phyloP scores from a whole-genome alignment of 1,284 basidiomycete species.

The Amylostereum areolatum region DNA sequence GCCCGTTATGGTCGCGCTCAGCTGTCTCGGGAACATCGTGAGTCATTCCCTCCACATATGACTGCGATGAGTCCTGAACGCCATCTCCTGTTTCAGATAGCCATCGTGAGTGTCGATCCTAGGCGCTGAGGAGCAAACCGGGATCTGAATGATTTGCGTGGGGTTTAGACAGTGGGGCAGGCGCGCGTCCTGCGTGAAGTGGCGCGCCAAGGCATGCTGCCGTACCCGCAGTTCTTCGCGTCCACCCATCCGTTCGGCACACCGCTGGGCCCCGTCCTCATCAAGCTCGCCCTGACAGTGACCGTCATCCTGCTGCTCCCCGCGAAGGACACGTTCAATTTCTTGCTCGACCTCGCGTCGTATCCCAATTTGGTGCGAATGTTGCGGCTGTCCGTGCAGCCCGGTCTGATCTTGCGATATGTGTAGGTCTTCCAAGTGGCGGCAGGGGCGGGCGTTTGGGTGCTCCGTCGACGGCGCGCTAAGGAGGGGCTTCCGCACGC shows the following conservation, averaged over 20 bases:
- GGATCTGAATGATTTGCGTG: constrained; percentile 12
- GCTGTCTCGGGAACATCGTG: constrained; percentile 36
- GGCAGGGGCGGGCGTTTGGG: constrained; percentile 12
- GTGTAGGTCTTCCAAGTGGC: constrained; percentile 11
- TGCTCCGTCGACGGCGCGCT: constrained; percentile 10
- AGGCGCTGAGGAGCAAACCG: neutral
- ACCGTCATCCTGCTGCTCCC: constrained; percentile 42
- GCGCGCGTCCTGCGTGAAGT: constrained; percentile 40
- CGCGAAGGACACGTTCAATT: constrained; percentile 49
- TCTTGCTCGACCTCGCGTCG: constrained; percentile 39
- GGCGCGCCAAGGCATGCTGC: constrained; percentile 34
- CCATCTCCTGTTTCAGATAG: constrained; percentile 11
- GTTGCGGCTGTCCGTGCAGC: neutral
- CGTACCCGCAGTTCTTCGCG: constrained; percentile 35
- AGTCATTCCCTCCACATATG: constrained; percentile 8
- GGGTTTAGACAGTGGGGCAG: constrained; percentile 32
- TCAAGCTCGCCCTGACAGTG: constrained; percentile 42
- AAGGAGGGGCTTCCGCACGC: constrained; percentile 9
- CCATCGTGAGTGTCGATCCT: constrained; percentile 14
- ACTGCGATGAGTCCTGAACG: neutral
- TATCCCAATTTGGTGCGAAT: constrained; percentile 6
- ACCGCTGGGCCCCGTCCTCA: constrained; percentile 35
- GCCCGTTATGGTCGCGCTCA: constrained; percentile 34
- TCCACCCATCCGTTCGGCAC: constrained; percentile 42
- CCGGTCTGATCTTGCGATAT: neutral